Conservation (phyloP, 305 asterid species). For the Fraxinus angustifolia region DNA sequence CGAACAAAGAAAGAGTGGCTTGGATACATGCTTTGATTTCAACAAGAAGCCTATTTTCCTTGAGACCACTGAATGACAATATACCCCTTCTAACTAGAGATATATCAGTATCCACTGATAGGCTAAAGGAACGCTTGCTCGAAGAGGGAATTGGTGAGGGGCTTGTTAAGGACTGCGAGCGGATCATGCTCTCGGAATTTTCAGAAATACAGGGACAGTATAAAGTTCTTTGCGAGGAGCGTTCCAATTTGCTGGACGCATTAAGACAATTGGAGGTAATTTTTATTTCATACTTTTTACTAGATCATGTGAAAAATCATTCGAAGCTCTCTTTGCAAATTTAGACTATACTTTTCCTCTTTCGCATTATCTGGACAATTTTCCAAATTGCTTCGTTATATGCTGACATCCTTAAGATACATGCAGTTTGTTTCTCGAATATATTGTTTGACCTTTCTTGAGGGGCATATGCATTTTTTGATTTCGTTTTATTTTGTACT, state of each 20-base stretch:
- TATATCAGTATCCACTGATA: conserved; percentile 69
- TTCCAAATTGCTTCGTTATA: neutral
- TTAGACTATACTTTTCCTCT: neutral
- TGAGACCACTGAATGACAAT: conserved; percentile 39
- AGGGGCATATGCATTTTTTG: neutral
- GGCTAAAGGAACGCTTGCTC: conserved; percentile 68
- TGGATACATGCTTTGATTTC: conserved; percentile 81
- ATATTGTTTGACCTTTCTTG: neutral
- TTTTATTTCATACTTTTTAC: neutral
- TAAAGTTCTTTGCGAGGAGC: conserved; percentile 68
- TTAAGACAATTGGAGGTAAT: conserved; percentile 82
- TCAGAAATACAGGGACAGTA: conserved; percentile 75
- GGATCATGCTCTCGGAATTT: conserved; percentile 80
- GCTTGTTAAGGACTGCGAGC: conserved; percentile 80
- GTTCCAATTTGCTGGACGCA: conserved; percentile 70
- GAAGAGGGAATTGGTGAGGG: conserved; percentile 71
- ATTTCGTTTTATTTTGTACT: neutral
- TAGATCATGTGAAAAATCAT: neutral
- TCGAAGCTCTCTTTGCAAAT: neutral
- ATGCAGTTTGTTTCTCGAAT: neutral
- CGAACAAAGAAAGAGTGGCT: conserved; percentile 70
- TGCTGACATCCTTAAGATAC: neutral
- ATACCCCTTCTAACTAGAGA: conserved; percentile 55
- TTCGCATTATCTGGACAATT: neutral
- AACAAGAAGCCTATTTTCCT: conserved; percentile 41